Conservation (phyloP, 805 yeast genomes). For the Cyberlindnera petersonii region DNA sequence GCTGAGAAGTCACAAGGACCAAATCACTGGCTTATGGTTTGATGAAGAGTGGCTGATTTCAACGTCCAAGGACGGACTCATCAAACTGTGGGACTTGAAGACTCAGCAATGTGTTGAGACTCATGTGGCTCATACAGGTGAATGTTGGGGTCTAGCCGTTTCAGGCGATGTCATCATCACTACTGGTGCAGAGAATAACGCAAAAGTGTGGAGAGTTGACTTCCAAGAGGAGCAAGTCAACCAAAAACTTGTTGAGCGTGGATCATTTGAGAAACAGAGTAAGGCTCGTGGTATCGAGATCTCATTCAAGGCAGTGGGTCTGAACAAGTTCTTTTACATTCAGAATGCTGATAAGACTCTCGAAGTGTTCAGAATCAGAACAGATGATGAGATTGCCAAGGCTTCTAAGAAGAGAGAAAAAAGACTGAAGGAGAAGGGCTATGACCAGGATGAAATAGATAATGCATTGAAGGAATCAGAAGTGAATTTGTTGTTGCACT, state of each 20-base stretch:
- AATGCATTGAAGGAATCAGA: slow-evolving; percentile 44
- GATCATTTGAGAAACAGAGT: slow-evolving; percentile 70
- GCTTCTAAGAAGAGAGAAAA: slow-evolving; percentile 74
- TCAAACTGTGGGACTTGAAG: slow-evolving; percentile 91
- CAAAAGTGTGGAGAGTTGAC: slow-evolving; percentile 79
- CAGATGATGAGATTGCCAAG: slow-evolving; percentile 71
- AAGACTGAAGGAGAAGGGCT: slow-evolving; percentile 71
- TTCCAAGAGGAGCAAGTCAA: slow-evolving; percentile 41
- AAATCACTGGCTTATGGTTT: slow-evolving; percentile 71
- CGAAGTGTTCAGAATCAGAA: slow-evolving; percentile 75
- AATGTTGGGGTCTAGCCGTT: slow-evolving; percentile 81
- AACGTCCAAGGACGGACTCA: slow-evolving; percentile 82
- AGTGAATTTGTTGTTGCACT: slow-evolving; percentile 57
- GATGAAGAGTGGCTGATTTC: slow-evolving; percentile 62
- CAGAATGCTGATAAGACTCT: slow-evolving; percentile 79
- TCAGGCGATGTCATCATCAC: slow-evolving; percentile 50
- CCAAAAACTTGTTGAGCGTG: slow-evolving; percentile 52
- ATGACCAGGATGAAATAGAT: slow-evolving; percentile 53
- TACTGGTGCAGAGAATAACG: slow-evolving; percentile 74
- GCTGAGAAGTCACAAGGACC: slow-evolving; percentile 84
- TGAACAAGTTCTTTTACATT: slow-evolving; percentile 49
- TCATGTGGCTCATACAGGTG: slow-evolving; percentile 88
- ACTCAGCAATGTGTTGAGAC: slow-evolving; percentile 91
- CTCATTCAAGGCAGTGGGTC: slow-evolving; percentile 42
- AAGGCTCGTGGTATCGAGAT: slow-evolving; percentile 65